Evolutionary conservation across 768 basidiomycete genomes (phyloP).

Genomic region (Leccinellum albellum): DNA sequence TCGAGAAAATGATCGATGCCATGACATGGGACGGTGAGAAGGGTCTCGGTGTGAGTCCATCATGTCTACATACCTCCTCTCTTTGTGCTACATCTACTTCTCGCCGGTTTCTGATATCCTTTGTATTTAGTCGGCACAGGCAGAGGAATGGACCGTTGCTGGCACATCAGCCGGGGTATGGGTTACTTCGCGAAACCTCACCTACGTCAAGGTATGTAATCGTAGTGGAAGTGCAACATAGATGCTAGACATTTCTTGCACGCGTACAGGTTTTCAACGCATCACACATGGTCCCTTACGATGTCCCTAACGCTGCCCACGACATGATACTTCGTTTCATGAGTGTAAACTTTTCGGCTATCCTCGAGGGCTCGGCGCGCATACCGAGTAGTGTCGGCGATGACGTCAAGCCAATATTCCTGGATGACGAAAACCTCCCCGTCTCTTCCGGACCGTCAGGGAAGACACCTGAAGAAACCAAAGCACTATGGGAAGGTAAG

Average conservation of each 20-base stretch:
- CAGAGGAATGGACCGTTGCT: slow-evolving; percentile 73
- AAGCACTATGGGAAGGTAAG: slow-evolving; percentile 89
- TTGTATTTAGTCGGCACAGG: slow-evolving; percentile 53
- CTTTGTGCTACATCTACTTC: background rate
- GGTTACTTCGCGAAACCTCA: slow-evolving; percentile 85
- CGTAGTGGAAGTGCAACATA: background rate
- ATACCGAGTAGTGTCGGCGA: slow-evolving; percentile 81
- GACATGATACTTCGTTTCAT: slow-evolving; percentile 99
- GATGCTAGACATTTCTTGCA: background rate
- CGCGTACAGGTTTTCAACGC: slow-evolving; percentile 73
- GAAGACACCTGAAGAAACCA: slow-evolving; percentile 72
- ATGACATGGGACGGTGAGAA: slow-evolving; percentile 83
- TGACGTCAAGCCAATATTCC: slow-evolving; percentile 60
- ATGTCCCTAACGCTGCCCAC: slow-evolving; percentile 82
- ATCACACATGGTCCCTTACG: slow-evolving; percentile 93
- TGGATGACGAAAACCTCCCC: slow-evolving; percentile 41
- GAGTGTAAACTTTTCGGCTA: slow-evolving; percentile 79
- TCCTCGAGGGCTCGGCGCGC: slow-evolving; percentile 74
- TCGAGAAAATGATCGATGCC: slow-evolving; percentile 78
- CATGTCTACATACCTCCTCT: background rate
- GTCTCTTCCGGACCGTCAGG: slow-evolving; percentile 35
- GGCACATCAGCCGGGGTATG: slow-evolving; percentile 82
- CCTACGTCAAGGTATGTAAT: slow-evolving; percentile 76
- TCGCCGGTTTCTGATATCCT: background rate
- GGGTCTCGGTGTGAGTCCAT: slow-evolving; percentile 71